Percentiles rank a stretch among this genome's conserved stretches.
Evolutionary conservation across 208 protist genomes (phyloP).

Genomic region (Trypanosoma melophagium): DNA sequence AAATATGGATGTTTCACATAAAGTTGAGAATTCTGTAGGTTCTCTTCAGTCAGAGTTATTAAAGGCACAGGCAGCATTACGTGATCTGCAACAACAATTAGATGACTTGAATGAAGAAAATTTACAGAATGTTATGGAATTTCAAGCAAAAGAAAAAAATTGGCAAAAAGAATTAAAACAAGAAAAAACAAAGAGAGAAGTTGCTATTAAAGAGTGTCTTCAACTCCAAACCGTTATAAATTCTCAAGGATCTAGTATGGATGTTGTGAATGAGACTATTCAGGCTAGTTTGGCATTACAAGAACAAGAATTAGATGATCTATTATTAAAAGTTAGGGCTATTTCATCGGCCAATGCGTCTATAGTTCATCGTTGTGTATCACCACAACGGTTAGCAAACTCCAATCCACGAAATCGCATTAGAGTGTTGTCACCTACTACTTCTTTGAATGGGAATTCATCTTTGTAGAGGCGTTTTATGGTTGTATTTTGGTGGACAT

Average conservation of each 20-base stretch:
- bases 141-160: constrained; percentile 45
- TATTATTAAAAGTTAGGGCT: constrained; percentile 36
- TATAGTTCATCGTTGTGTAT: constrained; percentile 12
- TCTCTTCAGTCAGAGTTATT: constrained; percentile 11
- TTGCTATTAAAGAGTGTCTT: constrained; percentile 8
- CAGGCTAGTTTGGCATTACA: constrained; percentile 34
- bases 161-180: constrained; percentile 48
- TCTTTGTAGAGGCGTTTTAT: not conserved
- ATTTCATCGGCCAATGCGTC: constrained; percentile 21
- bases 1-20: not conserved
- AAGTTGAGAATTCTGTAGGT: not conserved
- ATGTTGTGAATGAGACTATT: constrained; percentile 40
- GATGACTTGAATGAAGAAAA: constrained; percentile 53
- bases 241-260: constrained; percentile 14
- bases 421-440: constrained; percentile 21
- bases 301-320: constrained; percentile 42
- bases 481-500: constrained; percentile 8
- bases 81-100: constrained; percentile 9
- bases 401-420: not conserved
- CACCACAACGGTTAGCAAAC: constrained; percentile 1
- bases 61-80: constrained; percentile 4
- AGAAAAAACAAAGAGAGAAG: not conserved
- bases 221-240: constrained; percentile 11
- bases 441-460: constrained; percentile 6
- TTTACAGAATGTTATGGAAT: constrained; percentile 40